Evolutionary conservation across 2,329 filamentous ascomycete genomes (phyloP).

Genomic region (Colletotrichum spinosum): DNA sequence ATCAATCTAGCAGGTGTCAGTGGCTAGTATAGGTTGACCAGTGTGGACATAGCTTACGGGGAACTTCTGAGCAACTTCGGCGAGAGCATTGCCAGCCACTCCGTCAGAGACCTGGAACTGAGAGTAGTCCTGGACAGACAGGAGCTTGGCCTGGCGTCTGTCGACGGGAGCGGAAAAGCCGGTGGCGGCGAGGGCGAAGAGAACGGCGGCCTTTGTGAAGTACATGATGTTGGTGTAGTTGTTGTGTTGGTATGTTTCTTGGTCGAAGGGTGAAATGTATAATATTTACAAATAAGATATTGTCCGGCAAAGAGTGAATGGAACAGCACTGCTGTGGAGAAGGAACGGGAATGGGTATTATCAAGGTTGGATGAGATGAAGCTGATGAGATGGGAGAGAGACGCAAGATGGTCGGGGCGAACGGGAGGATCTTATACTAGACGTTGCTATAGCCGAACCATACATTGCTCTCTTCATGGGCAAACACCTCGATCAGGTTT

Average conservation of each 20-base stretch:
- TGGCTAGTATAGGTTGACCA: no score
- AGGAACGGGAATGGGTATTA: constrained; percentile 19
- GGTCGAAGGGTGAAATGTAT: constrained; percentile 16
- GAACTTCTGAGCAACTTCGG: constrained; percentile 65
- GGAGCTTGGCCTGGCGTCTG: constrained; percentile 40
- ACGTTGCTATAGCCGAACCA: constrained; percentile 15
- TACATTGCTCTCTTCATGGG: not conserved
- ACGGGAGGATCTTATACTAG: constrained; percentile 34
- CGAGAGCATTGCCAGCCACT: constrained; percentile 63
- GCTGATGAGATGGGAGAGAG: constrained; percentile 13
- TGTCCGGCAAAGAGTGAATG: constrained; percentile 24
- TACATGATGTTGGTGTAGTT: constrained; percentile 46
- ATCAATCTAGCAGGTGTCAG: constrained; percentile 21
- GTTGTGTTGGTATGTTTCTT: constrained; percentile 35
- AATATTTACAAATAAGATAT: constrained; percentile 27
- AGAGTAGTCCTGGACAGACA: constrained; percentile 33
- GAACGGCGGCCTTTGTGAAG: constrained; percentile 50
- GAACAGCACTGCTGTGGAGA: constrained; percentile 32
- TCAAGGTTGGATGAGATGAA: constrained; percentile 24
- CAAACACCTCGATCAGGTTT: not conserved
- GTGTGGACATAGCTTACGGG: constrained; percentile 51
- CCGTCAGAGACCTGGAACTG: constrained; percentile 62
- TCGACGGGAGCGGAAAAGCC: constrained; percentile 46
- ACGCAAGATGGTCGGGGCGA: constrained; percentile 9
- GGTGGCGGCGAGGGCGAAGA: constrained; percentile 49